Evolutionary conservation across 768 basidiomycete genomes (phyloP).

Genomic region (Tylopilus balloui): DNA sequence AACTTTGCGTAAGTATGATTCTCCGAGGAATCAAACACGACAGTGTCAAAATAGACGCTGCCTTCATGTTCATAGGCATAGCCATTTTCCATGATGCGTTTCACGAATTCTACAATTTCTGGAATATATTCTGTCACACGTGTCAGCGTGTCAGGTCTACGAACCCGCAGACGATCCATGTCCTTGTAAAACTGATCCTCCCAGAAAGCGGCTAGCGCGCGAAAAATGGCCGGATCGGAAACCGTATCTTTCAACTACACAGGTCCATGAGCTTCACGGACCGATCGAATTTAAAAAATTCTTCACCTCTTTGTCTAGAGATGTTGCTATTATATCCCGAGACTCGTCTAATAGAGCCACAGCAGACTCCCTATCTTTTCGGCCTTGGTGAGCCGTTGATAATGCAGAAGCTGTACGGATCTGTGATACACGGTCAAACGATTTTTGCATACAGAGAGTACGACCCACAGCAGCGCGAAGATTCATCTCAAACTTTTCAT

Average conservation of each 20-base stretch:
- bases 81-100: conserved; percentile 80
- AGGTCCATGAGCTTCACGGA: conserved; percentile 7
- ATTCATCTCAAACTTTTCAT: conserved; percentile 94
- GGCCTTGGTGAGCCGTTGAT: conserved; percentile 43
- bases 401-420: conserved; percentile 56
- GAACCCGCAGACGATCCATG: conserved; percentile 84
- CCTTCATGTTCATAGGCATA: conserved; percentile 70
- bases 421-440: conserved; percentile 22
- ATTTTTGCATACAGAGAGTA: conserved; percentile 7
- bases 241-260: conserved; percentile 71
- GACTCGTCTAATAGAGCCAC: conserved; percentile 65
- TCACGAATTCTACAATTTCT: conserved; percentile 87
- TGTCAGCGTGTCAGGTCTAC: conserved; percentile 85
- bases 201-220: conserved; percentile 81
- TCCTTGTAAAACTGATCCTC: conserved; percentile 87
- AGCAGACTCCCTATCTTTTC: conserved; percentile 42
- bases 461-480: conserved; percentile 67
- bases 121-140: conserved; percentile 97
- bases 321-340: conserved; percentile 68
- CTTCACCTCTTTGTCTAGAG: conserved; percentile 69
- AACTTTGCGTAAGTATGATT: conserved; percentile 89
- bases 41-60: conserved; percentile 90
- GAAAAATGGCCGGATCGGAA: conserved; percentile 82
- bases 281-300: conserved; percentile 8
- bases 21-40: conserved; percentile 69